Conservation (phyloP, 768 basidiomycete species). For the Tulasnella sp. region DNA sequence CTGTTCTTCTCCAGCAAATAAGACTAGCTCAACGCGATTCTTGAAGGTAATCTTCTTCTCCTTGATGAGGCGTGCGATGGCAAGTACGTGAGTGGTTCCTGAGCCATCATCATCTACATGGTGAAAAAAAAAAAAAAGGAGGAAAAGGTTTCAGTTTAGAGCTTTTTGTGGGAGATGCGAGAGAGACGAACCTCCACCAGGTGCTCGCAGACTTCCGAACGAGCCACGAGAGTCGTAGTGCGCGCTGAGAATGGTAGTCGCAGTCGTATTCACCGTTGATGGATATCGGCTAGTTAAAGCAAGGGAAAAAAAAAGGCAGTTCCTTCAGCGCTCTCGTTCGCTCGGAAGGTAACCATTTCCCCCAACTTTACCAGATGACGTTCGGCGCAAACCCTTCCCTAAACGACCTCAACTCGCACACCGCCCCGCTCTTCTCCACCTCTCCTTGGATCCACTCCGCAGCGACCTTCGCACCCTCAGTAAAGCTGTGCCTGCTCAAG, state of each 20-base stretch:
- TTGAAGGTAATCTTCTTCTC: conserved; percentile 60
- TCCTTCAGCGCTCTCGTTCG: too few species aligned
- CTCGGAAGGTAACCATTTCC: too few species aligned
- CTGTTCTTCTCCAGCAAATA: conserved; percentile 90
- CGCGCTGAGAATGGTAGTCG: conserved; percentile 66
- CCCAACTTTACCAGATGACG: conserved; percentile 60
- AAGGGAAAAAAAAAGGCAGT: too few species aligned
- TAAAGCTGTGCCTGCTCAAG: conserved; percentile 74
- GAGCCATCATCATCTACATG: conserved; percentile 50
- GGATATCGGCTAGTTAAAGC: conserved; percentile 46
- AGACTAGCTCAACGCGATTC: conserved; percentile 68
- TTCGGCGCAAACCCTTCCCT: conserved; percentile 72
- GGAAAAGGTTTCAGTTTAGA: too few species aligned
- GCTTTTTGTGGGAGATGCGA: too few species aligned
- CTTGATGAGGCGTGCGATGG: conserved; percentile 68
- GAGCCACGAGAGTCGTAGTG: conserved; percentile 91
- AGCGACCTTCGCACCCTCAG: conserved; percentile 53
- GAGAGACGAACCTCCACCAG: conserved; percentile 37
- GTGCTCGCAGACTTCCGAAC: conserved; percentile 47
- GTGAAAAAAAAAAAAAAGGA: too few species aligned
- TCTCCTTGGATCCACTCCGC: conserved; percentile 65
- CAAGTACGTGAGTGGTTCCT: conserved; percentile 63
- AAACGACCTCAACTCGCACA: conserved; percentile 61
- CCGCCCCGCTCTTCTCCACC: conserved; percentile 68
- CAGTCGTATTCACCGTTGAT: conserved; percentile 46